Evolutionary conservation across 371 early-diverging fungal species (phyloP).

Genomic region (Catenaria anguillulae): DNA sequence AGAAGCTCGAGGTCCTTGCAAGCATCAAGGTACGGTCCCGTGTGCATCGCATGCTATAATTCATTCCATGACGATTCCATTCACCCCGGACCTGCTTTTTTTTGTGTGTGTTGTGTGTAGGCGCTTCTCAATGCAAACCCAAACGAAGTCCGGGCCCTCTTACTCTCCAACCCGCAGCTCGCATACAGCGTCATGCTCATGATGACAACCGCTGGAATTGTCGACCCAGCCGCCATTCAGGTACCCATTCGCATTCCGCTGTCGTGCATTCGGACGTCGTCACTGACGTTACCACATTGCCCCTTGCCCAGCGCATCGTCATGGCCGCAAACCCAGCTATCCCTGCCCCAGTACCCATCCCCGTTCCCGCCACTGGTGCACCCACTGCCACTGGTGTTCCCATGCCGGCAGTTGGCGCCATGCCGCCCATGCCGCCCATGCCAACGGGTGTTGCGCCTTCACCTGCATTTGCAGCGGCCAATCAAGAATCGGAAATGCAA

Average conservation of each 20-base stretch:
- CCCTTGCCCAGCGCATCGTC: background rate
- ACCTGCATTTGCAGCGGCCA: too few species aligned
- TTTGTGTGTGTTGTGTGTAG: too few species aligned
- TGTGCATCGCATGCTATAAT: too few species aligned
- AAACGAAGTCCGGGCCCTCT: slow-evolving; percentile 48
- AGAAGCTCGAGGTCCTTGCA: slow-evolving; percentile 53
- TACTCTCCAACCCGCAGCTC: slow-evolving; percentile 63
- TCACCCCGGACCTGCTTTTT: too few species aligned
- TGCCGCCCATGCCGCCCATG: background rate
- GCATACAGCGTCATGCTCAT: slow-evolving; percentile 76
- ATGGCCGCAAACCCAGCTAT: background rate
- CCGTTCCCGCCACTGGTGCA: background rate
- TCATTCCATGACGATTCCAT: too few species aligned
- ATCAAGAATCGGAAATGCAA: slow-evolving; percentile 17
- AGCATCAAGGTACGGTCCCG: slow-evolving; percentile 51
- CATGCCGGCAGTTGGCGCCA: slow-evolving; percentile 1
- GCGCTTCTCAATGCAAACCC: slow-evolving; percentile 33
- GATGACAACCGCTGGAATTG: slow-evolving; percentile 62
- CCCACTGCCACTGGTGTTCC: background rate
- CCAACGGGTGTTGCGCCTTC: background rate
- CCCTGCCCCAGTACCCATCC: too few species aligned
- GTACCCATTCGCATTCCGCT: slow-evolving; percentile 18
- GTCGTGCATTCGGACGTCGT: background rate
- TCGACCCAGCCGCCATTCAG: slow-evolving; percentile 60
- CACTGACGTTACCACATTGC: background rate